Evolutionary conservation across 2,329 filamentous ascomycete genomes (phyloP).

Genomic region (Epichloe gansuensis): DNA sequence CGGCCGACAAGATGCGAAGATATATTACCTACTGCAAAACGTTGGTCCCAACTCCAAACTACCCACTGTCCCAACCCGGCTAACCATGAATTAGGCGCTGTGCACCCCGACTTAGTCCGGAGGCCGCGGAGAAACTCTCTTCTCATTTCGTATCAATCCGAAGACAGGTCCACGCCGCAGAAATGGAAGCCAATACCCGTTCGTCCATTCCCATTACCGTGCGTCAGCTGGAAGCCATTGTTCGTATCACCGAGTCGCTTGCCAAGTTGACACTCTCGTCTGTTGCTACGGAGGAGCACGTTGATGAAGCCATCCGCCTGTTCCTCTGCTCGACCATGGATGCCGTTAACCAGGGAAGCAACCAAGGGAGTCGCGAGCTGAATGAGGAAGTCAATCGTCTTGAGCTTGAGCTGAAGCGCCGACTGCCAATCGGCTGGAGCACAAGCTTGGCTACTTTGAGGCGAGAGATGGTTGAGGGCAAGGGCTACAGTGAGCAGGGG

Average conservation of each 20-base stretch:
- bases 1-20: conserved; percentile 92
- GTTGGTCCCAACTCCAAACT: conserved; percentile 51
- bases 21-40: conserved; percentile 97
- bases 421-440: conserved; percentile 89
- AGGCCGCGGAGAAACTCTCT: conserved; percentile 89
- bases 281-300: conserved; percentile 78
- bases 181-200: conserved; percentile 77
- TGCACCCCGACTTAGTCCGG: conserved; percentile 76
- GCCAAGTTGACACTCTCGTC: conserved; percentile 82
- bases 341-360: conserved; percentile 80
- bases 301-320: conserved; percentile 92
- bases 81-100: conserved; percentile 52
- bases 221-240: conserved; percentile 90
- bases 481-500: conserved; percentile 77
- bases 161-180: conserved; percentile 81
- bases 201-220: conserved; percentile 96
- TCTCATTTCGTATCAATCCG: conserved; percentile 96
- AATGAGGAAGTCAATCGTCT: conserved; percentile 81
- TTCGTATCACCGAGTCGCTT: conserved; percentile 91
- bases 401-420: conserved; percentile 75
- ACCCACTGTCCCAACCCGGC: conserved; percentile 5
- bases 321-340: conserved; percentile 98
- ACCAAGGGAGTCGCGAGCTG: conserved; percentile 71
- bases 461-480: conserved; percentile 82
- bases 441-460: conserved; percentile 77